Conservation (phyloP, 2,329 filamentous ascomycete genomes). For the Beauveria scarabaeidicola region DNA sequence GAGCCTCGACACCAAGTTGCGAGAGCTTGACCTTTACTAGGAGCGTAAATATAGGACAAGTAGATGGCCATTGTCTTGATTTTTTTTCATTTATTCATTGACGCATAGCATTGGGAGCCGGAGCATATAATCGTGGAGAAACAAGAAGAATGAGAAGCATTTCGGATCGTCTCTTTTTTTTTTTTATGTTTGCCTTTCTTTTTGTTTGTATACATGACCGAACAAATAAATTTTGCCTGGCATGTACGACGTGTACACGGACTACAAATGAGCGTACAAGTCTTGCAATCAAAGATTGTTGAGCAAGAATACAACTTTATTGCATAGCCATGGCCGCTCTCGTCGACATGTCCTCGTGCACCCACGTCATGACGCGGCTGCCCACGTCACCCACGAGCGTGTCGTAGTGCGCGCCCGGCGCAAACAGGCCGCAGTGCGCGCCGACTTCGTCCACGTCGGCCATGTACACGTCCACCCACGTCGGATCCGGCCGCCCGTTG, state of each 20-base stretch:
- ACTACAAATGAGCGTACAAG: background rate
- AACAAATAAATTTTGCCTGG: background rate
- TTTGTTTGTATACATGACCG: background rate
- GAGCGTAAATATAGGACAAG: background rate
- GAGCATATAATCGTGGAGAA: background rate
- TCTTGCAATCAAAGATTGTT: too few relatives aligned
- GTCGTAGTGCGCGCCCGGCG: slow-evolving; percentile 65
- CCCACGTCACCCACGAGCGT: slow-evolving; percentile 67
- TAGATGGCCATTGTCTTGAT: background rate
- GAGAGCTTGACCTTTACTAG: slow-evolving; percentile 29
- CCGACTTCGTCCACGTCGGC: slow-evolving; percentile 74
- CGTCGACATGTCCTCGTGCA: slow-evolving; percentile 50
- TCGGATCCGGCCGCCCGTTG: slow-evolving; percentile 51
- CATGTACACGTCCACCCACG: slow-evolving; percentile 77
- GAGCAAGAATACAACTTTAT: too few relatives aligned
- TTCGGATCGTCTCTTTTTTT: background rate
- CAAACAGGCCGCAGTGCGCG: slow-evolving; percentile 77
- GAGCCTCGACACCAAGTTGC: slow-evolving; percentile 21
- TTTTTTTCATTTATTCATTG: background rate
- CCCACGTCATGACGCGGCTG: slow-evolving; percentile 59
- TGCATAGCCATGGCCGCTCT: slow-evolving; percentile 24
- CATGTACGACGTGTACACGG: background rate
- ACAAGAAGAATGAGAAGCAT: background rate
- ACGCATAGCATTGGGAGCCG: slow-evolving; percentile 6
- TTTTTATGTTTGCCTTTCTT: background rate